Evolutionary conservation across 768 basidiomycete species (phyloP).

Genomic region (Boletellus ananiceps): DNA sequence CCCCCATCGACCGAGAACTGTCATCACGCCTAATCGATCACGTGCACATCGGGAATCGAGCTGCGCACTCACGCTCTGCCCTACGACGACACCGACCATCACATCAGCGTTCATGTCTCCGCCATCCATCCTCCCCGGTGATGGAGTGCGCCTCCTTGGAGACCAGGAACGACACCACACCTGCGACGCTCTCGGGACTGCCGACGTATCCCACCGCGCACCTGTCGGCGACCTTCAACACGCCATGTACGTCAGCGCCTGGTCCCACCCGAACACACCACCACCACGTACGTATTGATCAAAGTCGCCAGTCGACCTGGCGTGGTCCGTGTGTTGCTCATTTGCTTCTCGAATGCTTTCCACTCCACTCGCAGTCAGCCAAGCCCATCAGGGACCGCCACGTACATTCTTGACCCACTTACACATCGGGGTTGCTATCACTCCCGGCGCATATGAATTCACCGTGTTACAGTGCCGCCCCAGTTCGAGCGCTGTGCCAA

Average conservation of each 20-base stretch:
- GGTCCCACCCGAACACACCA: no score
- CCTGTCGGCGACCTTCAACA: no score
- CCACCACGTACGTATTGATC: no score
- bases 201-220: neutral
- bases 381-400: no score
- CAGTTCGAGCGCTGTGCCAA: conserved; percentile 24
- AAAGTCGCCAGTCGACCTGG: no score
- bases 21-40: neutral
- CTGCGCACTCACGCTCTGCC: neutral
- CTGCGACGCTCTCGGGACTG: conserved; percentile 16
- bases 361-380: no score
- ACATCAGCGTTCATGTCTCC: neutral
- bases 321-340: no score
- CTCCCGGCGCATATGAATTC: conserved; percentile 29
- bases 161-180: conserved; percentile 29
- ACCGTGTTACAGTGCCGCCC: conserved; percentile 23
- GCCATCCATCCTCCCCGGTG: conserved; percentile 18
- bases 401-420: neutral
- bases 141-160: conserved; percentile 22
- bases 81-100: neutral
- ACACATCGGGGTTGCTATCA: conserved; percentile 25
- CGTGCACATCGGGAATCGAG: neutral
- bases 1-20: conserved; percentile 11
- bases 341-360: no score
- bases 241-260: no score